A percentile compares a stretch with the other conserved stretches of the same genome.
phyloP scores from a whole-genome alignment of 768 basidiomycete species.

The Rubroboletus satanas region DNA sequence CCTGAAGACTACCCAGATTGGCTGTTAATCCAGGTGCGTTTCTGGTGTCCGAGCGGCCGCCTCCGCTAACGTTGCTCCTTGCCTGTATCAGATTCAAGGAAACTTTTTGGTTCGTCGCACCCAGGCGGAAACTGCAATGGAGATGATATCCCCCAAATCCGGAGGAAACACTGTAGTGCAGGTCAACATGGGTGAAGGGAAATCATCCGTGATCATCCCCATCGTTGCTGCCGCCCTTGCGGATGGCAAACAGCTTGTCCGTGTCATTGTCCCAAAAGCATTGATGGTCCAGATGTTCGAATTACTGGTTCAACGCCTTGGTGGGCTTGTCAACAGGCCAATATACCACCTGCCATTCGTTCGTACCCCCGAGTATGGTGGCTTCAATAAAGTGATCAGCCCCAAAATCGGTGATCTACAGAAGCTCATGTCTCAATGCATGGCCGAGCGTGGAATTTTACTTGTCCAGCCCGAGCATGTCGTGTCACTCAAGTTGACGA shows the following conservation, averaged over 20 bases:
- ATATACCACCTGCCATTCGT: slow-evolving; percentile 48
- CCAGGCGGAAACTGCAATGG: slow-evolving; percentile 36
- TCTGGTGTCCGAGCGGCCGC: not conserved
- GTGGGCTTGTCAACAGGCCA: slow-evolving; percentile 40
- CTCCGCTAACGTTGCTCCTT: not conserved
- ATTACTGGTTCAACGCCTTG: slow-evolving; percentile 37
- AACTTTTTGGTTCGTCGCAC: slow-evolving; percentile 15
- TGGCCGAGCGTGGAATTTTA: slow-evolving; percentile 35
- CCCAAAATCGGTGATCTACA: slow-evolving; percentile 21
- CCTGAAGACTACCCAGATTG: slow-evolving; percentile 32
- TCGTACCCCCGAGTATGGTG: slow-evolving; percentile 28
- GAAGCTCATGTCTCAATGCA: slow-evolving; percentile 36
- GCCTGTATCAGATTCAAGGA: slow-evolving; percentile 36
- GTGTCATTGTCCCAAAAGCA: slow-evolving; percentile 44
- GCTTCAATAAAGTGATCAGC: fast-evolving
- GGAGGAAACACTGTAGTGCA: slow-evolving; percentile 38
- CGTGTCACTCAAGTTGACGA: slow-evolving; percentile 44
- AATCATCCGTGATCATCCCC: slow-evolving; percentile 44
- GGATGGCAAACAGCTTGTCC: slow-evolving; percentile 38
- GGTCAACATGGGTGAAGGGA: slow-evolving; percentile 56
- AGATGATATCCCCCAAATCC: slow-evolving; percentile 41
- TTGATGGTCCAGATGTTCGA: slow-evolving; percentile 43
- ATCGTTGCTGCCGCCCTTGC: slow-evolving; percentile 39
- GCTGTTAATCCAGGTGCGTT: slow-evolving; percentile 39
- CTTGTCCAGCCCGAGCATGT: slow-evolving; percentile 49